phyloP scores from a whole-genome alignment of 345 rosid species.

The Cardiospermum halicacabum region DNA sequence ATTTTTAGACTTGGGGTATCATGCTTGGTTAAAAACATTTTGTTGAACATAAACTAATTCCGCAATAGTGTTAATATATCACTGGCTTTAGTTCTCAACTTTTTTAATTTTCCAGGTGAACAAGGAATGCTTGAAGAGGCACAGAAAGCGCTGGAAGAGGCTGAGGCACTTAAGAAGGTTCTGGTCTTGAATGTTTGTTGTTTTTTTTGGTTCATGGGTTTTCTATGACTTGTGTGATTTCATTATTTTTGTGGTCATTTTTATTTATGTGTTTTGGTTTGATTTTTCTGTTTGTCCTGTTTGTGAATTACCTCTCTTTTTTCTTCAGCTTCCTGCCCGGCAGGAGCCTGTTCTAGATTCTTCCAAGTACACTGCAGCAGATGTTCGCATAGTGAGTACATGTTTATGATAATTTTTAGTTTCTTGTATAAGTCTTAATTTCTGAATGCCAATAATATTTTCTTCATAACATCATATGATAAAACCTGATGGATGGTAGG shows the following conservation, averaged over 20 bases:
- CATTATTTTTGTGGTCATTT: neutral
- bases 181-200: conserved; percentile 4
- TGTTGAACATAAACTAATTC: neutral
- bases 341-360: conserved; percentile 76
- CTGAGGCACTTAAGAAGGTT: conserved; percentile 99
- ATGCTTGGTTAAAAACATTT: neutral
- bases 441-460: neutral
- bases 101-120: conserved; percentile 51
- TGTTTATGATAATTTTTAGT: neutral
- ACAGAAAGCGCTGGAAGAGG: conserved; percentile 96
- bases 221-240: neutral
- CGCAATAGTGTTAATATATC: neutral
- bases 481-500: neutral
- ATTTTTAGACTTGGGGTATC: neutral
- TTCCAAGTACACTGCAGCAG: conserved; percentile 87
- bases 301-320: conserved; percentile 9
- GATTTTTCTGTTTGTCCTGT: neutral
- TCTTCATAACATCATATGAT: neutral
- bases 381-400: conserved; percentile 91
- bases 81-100: conserved; percentile 1
- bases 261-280: conserved; percentile 1
- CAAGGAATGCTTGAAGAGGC: conserved; percentile 99
- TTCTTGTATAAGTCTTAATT: neutral
- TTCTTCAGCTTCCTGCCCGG: conserved; percentile 67
- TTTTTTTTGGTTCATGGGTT: neutral